phyloP scores from a whole-genome alignment of 208 protist genomes.

The Lotmaria passim region DNA sequence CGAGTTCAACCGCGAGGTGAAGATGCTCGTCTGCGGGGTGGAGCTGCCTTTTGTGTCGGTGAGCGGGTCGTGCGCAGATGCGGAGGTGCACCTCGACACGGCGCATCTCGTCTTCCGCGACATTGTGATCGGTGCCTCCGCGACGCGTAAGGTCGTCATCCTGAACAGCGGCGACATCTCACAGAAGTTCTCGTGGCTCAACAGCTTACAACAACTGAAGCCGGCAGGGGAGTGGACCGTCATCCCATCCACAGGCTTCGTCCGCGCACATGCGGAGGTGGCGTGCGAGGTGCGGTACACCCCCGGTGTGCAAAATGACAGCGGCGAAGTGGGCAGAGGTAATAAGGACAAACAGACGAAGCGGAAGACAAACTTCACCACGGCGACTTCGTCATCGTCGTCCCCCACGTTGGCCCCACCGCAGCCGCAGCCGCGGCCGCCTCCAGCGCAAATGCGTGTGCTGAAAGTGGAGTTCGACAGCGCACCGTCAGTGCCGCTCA shows the following conservation, averaged over 20 bases:
- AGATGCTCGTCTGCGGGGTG: constrained; percentile 90
- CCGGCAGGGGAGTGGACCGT: constrained; percentile 77
- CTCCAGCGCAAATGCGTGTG: constrained; percentile 32
- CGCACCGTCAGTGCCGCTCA: constrained; percentile 70
- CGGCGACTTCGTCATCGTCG: not conserved
- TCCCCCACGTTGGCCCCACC: not conserved
- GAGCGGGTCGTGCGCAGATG: constrained; percentile 91
- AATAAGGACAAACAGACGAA: too few species aligned
- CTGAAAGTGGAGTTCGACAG: constrained; percentile 86
- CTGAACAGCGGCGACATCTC: constrained; percentile 97
- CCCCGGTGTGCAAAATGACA: constrained; percentile 27
- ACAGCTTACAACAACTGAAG: constrained; percentile 26
- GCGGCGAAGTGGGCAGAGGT: too few species aligned
- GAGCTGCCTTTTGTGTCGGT: constrained; percentile 87
- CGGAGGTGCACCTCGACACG: constrained; percentile 95
- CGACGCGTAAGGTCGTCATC: constrained; percentile 84
- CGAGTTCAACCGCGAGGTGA: constrained; percentile 88
- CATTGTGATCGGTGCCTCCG: constrained; percentile 82
- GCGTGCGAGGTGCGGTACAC: constrained; percentile 91
- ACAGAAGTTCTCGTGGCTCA: constrained; percentile 91
- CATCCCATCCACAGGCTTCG: constrained; percentile 75
- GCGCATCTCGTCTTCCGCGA: constrained; percentile 91
- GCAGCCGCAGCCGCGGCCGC: constrained; percentile 15
- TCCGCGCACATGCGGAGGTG: constrained; percentile 90
- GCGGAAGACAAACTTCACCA: constrained; percentile 4